Evolutionary conservation across 306 rosid genomes (phyloP), one percentile per base, ranked within the genome.

Genomic region (Lathyrus tuberosus): DNA sequence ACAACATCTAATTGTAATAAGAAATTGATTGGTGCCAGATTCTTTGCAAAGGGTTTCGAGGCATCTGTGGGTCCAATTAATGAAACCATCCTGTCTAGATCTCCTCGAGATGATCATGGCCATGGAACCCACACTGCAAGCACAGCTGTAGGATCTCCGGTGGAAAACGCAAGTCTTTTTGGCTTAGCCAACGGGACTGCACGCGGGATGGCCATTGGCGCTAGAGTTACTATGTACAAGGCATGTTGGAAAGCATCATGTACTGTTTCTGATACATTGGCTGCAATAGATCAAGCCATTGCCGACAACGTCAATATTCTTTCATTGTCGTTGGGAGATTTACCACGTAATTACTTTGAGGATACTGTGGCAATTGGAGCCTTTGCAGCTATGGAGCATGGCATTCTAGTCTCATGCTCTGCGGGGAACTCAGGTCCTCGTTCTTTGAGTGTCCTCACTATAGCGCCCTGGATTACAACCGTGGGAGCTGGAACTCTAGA

Each of bases 401-500:
- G 96, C 11, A 87, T 92, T 64, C 42, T 89, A 8, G 46, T 87
- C 15, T 86, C 95, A 17, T 75, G 83, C 78, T 76, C 98, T 0
- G 98, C 88, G 6, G 96, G 98, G 33, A 92, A 92, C 54, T 51
- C 47, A 0, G 95, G 98, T 3, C 96, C 98, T n/a, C 17, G 24
- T 2, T 0, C 79, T 0, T 65, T 5, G 26, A 72, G 79, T 53
- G 24, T 86, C 26, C 59, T 81, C 0, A 92, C 89, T 46, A 12
- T 72, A 8, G 95, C 98, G 14, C 98, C 98, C 9, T 92, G 98
- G 98, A 80, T 92, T 59, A 86, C 88, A 0, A 89, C 96, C n/a
- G 92, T 92, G 1, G 98, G 96, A 14, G 98, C 98, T 9, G 96
- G 98, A 53, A 89, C 96, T 18, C 68, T 92, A 3, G 98, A 92